Evolutionary conservation across 139 green algal genomes (phyloP).

Genomic region (Chlorella vulgaris): DNA sequence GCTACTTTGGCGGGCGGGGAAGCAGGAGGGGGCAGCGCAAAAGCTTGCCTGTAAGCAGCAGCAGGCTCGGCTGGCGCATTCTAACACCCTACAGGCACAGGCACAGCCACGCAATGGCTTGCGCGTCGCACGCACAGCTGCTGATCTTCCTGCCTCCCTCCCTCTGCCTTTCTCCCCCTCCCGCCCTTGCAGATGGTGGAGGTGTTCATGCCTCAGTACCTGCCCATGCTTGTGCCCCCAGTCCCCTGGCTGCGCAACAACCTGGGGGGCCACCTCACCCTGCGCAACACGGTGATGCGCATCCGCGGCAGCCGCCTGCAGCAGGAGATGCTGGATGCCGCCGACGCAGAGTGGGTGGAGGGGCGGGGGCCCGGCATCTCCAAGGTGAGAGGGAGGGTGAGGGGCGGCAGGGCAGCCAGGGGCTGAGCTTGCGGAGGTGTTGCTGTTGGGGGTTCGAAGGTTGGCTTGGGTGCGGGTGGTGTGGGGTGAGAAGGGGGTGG

Average conservation of each 20-base stretch:
- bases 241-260: conserved; percentile 67
- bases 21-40: too few relatives aligned
- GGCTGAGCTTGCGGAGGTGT: background rate
- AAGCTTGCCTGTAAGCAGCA: too few relatives aligned
- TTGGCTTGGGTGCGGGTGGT: too few relatives aligned
- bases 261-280: conserved; percentile 69
- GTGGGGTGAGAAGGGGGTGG: too few relatives aligned
- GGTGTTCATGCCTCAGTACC: conserved; percentile 51
- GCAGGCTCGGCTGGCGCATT: too few relatives aligned
- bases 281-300: conserved; percentile 59
- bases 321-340: conserved; percentile 42
- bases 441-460: too few relatives aligned
- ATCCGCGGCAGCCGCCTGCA: conserved; percentile 42
- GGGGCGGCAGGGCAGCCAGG: background rate
- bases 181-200: conserved; percentile 44
- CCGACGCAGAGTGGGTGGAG: conserved; percentile 36
- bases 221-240: conserved; percentile 83
- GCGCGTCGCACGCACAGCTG: too few relatives aligned
- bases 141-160: too few relatives aligned
- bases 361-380: conserved; percentile 27
- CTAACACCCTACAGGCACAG: too few relatives aligned
- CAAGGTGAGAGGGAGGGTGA: background rate
- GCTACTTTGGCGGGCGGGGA: too few relatives aligned
- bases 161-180: background rate
- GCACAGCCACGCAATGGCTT: too few relatives aligned